A percentile compares a stretch with the other conserved stretches of the same genome.
phyloP scores from a whole-genome alignment of 2,329 filamentous ascomycete species.

The Aureobasidium sp. region DNA sequence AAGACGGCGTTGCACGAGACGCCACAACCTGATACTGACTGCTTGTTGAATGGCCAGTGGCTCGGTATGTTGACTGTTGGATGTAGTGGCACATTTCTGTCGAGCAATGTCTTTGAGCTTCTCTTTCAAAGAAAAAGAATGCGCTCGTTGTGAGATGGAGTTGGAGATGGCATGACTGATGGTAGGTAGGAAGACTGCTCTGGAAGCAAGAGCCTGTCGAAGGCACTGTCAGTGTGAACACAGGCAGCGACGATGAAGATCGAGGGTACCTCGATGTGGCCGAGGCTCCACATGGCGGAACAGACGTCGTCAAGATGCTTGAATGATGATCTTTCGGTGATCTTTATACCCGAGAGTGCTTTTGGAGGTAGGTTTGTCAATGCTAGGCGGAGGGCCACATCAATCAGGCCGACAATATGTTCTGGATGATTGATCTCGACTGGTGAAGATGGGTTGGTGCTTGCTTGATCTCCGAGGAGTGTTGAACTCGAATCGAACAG shows the following conservation, averaged over 20 bases:
- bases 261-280: slow-evolving; percentile 25
- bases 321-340: slow-evolving; percentile 26
- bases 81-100: background rate
- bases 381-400: slow-evolving; percentile 29
- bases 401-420: slow-evolving; percentile 16
- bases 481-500: background rate
- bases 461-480: background rate
- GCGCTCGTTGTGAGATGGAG: slow-evolving; percentile 5
- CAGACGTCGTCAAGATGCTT: slow-evolving; percentile 29
- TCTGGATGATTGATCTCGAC: background rate
- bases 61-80: background rate
- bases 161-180: slow-evolving; percentile 28
- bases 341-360: slow-evolving; percentile 20
- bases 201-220: slow-evolving; percentile 24
- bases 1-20: slow-evolving; percentile 10
- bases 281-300: slow-evolving; percentile 33
- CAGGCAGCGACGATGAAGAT: slow-evolving; percentile 12
- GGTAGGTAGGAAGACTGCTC: slow-evolving; percentile 30
- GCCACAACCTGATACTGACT: slow-evolving; percentile 14
- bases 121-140: background rate
- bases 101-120: slow-evolving; percentile 10
- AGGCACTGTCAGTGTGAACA: background rate
- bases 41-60: slow-evolving; percentile 3
- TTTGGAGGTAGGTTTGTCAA: slow-evolving; percentile 24
- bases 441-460: background rate